phyloP scores from a whole-genome alignment of 768 basidiomycete genomes.

The Collybia sp. region DNA sequence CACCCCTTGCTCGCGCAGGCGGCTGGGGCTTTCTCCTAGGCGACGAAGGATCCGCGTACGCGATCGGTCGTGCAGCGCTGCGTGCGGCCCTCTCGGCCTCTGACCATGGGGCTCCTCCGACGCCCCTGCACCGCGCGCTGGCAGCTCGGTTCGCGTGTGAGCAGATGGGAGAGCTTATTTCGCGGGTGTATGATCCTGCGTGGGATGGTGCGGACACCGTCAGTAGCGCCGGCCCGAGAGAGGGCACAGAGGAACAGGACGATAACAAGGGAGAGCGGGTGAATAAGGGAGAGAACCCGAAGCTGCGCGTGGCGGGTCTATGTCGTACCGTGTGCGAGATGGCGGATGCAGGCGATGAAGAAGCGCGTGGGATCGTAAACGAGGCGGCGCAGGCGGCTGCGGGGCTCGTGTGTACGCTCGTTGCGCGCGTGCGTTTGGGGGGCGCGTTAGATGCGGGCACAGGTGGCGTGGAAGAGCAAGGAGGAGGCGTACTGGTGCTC shows the following conservation, averaged over 20 bases:
- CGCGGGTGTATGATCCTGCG: conserved; percentile 15
- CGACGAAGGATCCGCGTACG: conserved; percentile 21
- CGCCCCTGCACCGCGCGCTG: conserved; percentile 12
- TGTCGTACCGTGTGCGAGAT: conserved; percentile 13
- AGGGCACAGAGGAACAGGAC: no score
- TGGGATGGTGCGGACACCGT: no score
- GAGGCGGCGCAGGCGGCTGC: conserved; percentile 11
- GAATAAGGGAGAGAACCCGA: conserved; percentile 13
- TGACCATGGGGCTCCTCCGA: conserved; percentile 13
- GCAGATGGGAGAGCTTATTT: conserved; percentile 14
- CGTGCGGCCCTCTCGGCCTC: conserved; percentile 11
- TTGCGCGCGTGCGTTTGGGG: conserved; percentile 5
- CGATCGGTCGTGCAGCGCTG: conserved; percentile 18
- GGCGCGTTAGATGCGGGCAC: background rate
- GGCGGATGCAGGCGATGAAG: conserved; percentile 10
- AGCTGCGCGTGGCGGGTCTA: conserved; percentile 18
- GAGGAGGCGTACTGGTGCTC: conserved; percentile 11
- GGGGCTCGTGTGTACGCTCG: background rate
- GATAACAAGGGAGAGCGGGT: conserved; percentile 2
- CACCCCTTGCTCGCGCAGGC: conserved; percentile 13
- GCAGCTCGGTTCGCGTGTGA: conserved; percentile 14
- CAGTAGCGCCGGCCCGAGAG: no score
- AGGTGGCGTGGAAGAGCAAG: conserved; percentile 4
- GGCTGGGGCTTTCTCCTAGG: conserved; percentile 23
- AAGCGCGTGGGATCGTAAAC: conserved; percentile 15